phyloP scores from a whole-genome alignment of 805 yeast genomes.

The Lipomyces yamanashiensis region DNA sequence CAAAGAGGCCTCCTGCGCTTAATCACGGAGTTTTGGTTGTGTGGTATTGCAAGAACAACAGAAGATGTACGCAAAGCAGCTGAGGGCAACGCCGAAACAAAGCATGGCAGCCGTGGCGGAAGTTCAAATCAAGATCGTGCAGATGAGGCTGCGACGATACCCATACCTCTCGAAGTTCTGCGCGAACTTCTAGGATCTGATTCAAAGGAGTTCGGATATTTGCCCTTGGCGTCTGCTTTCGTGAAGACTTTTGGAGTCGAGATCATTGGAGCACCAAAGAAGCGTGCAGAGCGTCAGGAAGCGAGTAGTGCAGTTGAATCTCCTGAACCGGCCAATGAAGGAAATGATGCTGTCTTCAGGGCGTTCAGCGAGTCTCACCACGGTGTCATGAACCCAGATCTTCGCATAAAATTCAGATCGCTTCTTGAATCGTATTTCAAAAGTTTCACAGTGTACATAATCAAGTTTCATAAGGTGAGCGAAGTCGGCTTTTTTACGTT shows the following conservation, averaged over 20 bases:
- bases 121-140: conserved; percentile 4
- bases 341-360: not conserved
- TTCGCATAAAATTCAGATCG: conserved; percentile 40
- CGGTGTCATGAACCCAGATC: conserved; percentile 38
- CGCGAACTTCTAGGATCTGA: conserved; percentile 49
- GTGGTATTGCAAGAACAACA: conserved; percentile 58
- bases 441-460: conserved; percentile 2
- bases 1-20: conserved; percentile 57
- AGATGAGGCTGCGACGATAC: conserved; percentile 39
- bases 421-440: conserved; percentile 19
- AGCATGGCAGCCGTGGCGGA: not conserved
- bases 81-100: conserved; percentile 17
- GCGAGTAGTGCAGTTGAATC: not conserved
- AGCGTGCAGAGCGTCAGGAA: conserved; percentile 6
- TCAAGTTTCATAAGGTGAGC: conserved; percentile 21
- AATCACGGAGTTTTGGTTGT: conserved; percentile 60
- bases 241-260: conserved; percentile 68
- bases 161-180: conserved; percentile 52
- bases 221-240: conserved; percentile 39
- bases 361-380: not conserved
- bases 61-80: conserved; percentile 49
- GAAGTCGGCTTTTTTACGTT: no score
- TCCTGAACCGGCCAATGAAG: not conserved
- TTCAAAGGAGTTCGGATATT: conserved; percentile 29
- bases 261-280: conserved; percentile 52